These are phyloP conservation scores for Phytophthora cactorum DNA, from an alignment of 352 stramenopile genomes.

Conservation along the genomic window DNA sequence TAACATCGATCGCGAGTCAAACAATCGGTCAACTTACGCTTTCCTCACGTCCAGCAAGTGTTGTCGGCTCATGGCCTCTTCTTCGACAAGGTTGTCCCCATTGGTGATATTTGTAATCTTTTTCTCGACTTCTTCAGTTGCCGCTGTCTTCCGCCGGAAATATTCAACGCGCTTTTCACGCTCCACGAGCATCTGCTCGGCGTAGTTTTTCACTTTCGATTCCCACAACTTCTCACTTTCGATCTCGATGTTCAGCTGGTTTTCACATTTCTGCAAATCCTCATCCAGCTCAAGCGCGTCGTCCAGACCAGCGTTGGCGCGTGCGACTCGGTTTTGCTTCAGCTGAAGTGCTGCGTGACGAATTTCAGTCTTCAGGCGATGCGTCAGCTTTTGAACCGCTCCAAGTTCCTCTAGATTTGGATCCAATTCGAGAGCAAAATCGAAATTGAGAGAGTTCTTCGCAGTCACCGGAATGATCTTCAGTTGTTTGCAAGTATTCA, in stretches of 20 bases:
- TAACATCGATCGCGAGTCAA: background rate
- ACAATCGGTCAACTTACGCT: constrained; percentile 44
- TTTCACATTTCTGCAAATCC: constrained; percentile 59
- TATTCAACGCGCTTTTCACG: constrained; percentile 50
- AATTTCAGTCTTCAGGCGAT: constrained; percentile 75
- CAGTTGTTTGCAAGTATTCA: constrained; percentile 74
- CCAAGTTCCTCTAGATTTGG: constrained; percentile 62
- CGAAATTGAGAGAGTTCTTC: constrained; percentile 79
- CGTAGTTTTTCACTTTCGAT: constrained; percentile 55
- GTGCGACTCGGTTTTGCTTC: constrained; percentile 68
- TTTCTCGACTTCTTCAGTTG: constrained; percentile 74
- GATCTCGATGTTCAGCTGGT: constrained; percentile 58
- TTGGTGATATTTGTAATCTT: constrained; percentile 76
- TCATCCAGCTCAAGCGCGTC: constrained; percentile 60
- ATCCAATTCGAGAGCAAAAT: constrained; percentile 81
- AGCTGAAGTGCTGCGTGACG: constrained; percentile 58
- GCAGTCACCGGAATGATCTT: constrained; percentile 87
- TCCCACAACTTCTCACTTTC: constrained; percentile 60
- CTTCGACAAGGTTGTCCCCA: constrained; percentile 52
- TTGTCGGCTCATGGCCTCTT: constrained; percentile 49
- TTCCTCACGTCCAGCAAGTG: constrained; percentile 58
- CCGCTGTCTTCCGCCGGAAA: constrained; percentile 52
- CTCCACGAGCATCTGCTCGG: constrained; percentile 61
- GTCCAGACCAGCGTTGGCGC: constrained; percentile 62
- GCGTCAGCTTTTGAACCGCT: constrained; percentile 56